phyloP scores from a whole-genome alignment of 192 early-diverging fungal species.

The Coemansia sp. region DNA sequence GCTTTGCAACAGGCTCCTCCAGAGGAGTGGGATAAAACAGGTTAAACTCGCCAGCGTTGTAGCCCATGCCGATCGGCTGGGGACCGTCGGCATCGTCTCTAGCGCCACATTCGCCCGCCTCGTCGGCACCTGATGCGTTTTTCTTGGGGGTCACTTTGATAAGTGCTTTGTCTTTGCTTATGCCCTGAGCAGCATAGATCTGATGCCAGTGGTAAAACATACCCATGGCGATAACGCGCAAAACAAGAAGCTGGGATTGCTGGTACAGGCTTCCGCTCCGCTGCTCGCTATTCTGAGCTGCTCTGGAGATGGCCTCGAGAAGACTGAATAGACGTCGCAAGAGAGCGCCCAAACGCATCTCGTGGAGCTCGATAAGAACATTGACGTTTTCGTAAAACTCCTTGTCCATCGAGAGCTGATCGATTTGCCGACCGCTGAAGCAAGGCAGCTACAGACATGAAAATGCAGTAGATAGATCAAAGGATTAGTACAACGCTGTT shows the following conservation, averaged over 20 bases:
- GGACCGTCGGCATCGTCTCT: conserved; percentile 23
- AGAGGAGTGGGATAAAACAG: conserved; percentile 47
- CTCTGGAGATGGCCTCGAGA: conserved; percentile 75
- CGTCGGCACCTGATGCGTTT: conserved; percentile 4
- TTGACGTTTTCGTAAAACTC: conserved; percentile 78
- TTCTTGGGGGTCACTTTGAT: conserved; percentile 9
- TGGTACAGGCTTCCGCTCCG: conserved; percentile 59
- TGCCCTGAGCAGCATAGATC: conserved; percentile 52
- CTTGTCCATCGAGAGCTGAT: conserved; percentile 71
- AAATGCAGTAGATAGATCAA: not conserved
- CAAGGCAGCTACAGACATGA: conserved; percentile 65
- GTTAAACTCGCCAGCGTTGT: conserved; percentile 41
- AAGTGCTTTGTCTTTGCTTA: conserved; percentile 39
- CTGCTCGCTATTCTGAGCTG: conserved; percentile 37
- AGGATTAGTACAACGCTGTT: too few relatives aligned
- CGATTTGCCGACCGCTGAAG: conserved; percentile 67
- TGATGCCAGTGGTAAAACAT: conserved; percentile 87
- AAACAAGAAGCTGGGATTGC: conserved; percentile 85
- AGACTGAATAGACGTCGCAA: conserved; percentile 67
- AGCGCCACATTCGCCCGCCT: conserved; percentile 21
- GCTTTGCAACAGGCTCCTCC: conserved; percentile 57
- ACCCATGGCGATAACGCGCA: conserved; percentile 80
- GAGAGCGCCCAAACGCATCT: conserved; percentile 71
- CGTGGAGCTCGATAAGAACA: conserved; percentile 76
- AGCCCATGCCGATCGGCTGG: conserved; percentile 21